Conservation (phyloP, 2,329 filamentous ascomycete genomes). For the Fusarium sp. region DNA sequence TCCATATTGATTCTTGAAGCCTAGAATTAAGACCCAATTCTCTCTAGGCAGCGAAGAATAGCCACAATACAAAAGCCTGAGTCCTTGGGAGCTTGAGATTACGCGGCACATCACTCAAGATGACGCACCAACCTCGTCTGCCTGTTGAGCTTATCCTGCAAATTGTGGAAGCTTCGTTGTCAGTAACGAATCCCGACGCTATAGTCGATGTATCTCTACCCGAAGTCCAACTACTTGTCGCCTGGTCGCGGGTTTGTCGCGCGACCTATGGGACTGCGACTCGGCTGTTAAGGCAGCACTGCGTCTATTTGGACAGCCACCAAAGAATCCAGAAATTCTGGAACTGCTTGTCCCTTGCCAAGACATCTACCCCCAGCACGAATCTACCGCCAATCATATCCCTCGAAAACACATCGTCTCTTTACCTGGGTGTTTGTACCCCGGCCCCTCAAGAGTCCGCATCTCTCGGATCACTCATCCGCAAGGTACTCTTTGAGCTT, state of each 20-base stretch:
- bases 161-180: not conserved
- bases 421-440: constrained; percentile 20
- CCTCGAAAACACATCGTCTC: constrained; percentile 9
- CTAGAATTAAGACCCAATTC: not conserved
- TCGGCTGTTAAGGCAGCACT: not conserved
- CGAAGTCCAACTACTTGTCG: not conserved
- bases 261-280: not conserved
- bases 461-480: not conserved
- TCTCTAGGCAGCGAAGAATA: not conserved
- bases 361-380: not conserved
- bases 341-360: not conserved
- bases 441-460: not conserved
- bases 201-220: not conserved
- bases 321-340: not conserved
- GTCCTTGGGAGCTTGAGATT: not conserved
- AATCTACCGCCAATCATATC: constrained; percentile 5
- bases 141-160: not conserved
- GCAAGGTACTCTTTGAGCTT: constrained; percentile 11
- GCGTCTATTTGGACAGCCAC: not conserved
- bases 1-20: not conserved
- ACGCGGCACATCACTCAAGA: not conserved
- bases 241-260: not conserved
- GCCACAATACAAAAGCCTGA: not conserved
- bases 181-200: not conserved
- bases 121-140: not conserved